Evolutionary conservation across 257 asterid genomes (phyloP).

Genomic region (Solanum stenotomum): DNA sequence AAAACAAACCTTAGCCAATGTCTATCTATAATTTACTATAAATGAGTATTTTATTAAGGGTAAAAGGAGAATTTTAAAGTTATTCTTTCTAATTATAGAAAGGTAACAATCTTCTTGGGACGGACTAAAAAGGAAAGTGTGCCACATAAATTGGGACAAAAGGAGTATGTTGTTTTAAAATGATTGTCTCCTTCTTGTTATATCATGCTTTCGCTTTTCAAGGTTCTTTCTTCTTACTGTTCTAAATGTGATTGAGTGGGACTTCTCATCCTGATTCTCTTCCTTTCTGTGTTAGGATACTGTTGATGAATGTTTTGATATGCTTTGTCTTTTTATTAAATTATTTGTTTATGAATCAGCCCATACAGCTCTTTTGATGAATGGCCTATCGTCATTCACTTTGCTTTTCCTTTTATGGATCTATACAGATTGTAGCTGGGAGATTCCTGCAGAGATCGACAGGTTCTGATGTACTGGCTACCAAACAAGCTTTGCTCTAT

Average conservation of each 20-base stretch:
- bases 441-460: slow-evolving; percentile 58
- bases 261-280: neutral
- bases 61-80: neutral
- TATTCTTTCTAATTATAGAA: neutral
- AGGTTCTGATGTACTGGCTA: slow-evolving; percentile 71
- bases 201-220: neutral
- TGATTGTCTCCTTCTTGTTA: neutral
- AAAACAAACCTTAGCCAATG: neutral
- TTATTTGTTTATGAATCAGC: neutral
- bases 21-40: neutral
- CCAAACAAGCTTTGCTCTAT: slow-evolving; percentile 65
- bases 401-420: slow-evolving; percentile 3
- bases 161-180: neutral
- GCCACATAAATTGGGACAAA: neutral
- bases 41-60: neutral
- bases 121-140: neutral
- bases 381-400: neutral
- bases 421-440: slow-evolving; percentile 77
- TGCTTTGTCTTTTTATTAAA: neutral
- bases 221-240: neutral
- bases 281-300: neutral
- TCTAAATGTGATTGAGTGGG: neutral
- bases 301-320: neutral
- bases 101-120: neutral
- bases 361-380: neutral